These are phyloP conservation scores for Penicillium sp. DNA, from an alignment of 2,329 filamentous ascomycete species.

Conservation along the genomic window DNA sequence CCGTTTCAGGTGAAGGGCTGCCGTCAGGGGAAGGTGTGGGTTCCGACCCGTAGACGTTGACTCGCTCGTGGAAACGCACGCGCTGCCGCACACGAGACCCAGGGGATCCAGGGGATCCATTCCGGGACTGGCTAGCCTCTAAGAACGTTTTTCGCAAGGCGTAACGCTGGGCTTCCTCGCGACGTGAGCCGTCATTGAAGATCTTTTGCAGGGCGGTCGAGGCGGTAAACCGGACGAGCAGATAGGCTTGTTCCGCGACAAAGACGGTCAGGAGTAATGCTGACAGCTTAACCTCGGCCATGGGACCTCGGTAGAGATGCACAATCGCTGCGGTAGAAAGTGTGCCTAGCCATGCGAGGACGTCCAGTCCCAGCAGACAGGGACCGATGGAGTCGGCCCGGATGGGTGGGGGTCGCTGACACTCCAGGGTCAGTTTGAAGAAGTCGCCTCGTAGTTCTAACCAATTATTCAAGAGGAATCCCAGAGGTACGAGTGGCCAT, in stretches of 20 bases:
- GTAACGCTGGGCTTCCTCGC: conserved; percentile 77
- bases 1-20: conserved; percentile 10
- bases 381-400: conserved; percentile 92
- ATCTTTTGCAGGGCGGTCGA: conserved; percentile 72
- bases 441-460: conserved; percentile 90
- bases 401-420: conserved; percentile 85
- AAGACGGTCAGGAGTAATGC: conserved; percentile 77
- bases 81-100: conserved; percentile 20
- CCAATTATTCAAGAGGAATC: conserved; percentile 95
- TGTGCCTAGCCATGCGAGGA: conserved; percentile 91
- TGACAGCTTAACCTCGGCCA: conserved; percentile 70
- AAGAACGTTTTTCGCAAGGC: conserved; percentile 74
- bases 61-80: conserved; percentile 36
- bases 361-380: conserved; percentile 81
- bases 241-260: conserved; percentile 80
- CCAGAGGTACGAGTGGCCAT: conserved; percentile 89
- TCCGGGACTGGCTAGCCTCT: conserved; percentile 37
- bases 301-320: conserved; percentile 75
- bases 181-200: conserved; percentile 78
- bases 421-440: conserved; percentile 88
- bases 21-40: conserved; percentile 27
- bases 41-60: conserved; percentile 33
- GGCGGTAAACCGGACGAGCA: conserved; percentile 70
- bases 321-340: conserved; percentile 85
- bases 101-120: conserved; percentile 10